Base-by-base conservation (phyloP, 345 rosid genomes). In the Noccaea caerulescens region DNA sequence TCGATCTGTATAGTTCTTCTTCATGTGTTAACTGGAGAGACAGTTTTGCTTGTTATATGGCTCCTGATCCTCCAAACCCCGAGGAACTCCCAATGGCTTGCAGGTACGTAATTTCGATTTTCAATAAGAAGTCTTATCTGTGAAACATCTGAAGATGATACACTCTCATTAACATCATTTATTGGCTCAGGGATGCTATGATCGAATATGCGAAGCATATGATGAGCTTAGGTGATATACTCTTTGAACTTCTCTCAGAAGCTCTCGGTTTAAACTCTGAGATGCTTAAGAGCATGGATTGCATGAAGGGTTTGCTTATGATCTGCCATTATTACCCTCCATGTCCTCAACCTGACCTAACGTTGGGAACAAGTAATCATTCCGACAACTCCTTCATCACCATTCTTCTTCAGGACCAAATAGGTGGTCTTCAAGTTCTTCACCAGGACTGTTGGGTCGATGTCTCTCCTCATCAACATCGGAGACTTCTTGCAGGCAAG, bases 281-380 rank as follows among this genome's bases (percentile, higher is more conserved):
- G 6, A 63, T 0, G 46, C 73, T 84, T 10, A 74, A 80, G 18
- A 69, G 45, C 11, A 68, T 53, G 66, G 82, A 46, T n/a, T 65
- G 75, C 37, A 63, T 72, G 11, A 73, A 83, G 42, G 63, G 66
- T 20, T 20, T 72, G 50, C 37, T 39, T 12, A 4, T 76, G 11
- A 1, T 65, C 3, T 45, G 82, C 25, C 84, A 84, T 43, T 84
- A 84, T 18, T 77, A 75, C 36, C 84, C 82, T 5, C 36, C 76
- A 2, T 84, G 87, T 54, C 87, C 87, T 2, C 72, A 84, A 69
- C 87, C 83, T 30, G 81, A 82, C 7, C 37, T 82, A 58, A 77
- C 81, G 12, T 8, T 80, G 36, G 86, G 83, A 6, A 14, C 75
- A 10, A 58, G 30, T 7, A 63, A 30, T 2, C 84, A 82, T 71